These are phyloP conservation scores for Neofusicoccum sp. DNA, from an alignment of 2,329 filamentous ascomycete species.

Conservation along the genomic window DNA sequence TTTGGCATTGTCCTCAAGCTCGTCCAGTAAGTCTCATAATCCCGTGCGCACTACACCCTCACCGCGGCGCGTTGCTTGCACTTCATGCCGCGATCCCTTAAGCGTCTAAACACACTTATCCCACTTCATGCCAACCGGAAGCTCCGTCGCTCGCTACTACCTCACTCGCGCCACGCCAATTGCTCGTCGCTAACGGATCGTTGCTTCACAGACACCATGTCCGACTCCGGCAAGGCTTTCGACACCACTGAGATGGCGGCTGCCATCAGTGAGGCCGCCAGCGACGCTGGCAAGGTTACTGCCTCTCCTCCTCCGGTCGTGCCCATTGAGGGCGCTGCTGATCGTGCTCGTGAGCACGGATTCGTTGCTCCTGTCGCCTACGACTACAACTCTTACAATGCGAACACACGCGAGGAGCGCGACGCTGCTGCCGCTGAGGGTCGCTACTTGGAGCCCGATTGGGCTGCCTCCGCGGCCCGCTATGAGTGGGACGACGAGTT, in stretches of 20 bases:
- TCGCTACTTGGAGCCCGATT: slow-evolving; percentile 26
- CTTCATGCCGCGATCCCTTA: background rate
- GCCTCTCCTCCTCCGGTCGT: slow-evolving; percentile 22
- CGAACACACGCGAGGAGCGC: slow-evolving; percentile 22
- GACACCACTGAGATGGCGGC: slow-evolving; percentile 23
- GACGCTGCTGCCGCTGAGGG: slow-evolving; percentile 21
- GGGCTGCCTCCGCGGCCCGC: slow-evolving; percentile 58
- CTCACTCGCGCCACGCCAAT: background rate
- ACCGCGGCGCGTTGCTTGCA: no score
- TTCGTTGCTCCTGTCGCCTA: slow-evolving; percentile 51
- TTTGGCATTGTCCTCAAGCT: background rate
- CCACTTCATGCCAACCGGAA: background rate
- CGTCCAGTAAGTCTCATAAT: no score
- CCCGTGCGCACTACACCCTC: no score
- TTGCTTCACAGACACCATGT: background rate
- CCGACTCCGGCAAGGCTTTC: slow-evolving; percentile 10
- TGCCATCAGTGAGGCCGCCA: slow-evolving; percentile 24
- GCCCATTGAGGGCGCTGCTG: slow-evolving; percentile 10
- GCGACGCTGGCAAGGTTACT: slow-evolving; percentile 25
- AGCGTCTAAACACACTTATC: background rate
- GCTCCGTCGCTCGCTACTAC: background rate
- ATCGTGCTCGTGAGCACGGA: slow-evolving; percentile 26
- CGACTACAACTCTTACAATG: slow-evolving; percentile 46
- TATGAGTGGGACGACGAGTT: slow-evolving; percentile 86
- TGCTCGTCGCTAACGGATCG: background rate